These are phyloP conservation scores for Suzukiozyma palmioleophila DNA, from an alignment of 1,139 yeast species.

Conservation along the genomic window DNA sequence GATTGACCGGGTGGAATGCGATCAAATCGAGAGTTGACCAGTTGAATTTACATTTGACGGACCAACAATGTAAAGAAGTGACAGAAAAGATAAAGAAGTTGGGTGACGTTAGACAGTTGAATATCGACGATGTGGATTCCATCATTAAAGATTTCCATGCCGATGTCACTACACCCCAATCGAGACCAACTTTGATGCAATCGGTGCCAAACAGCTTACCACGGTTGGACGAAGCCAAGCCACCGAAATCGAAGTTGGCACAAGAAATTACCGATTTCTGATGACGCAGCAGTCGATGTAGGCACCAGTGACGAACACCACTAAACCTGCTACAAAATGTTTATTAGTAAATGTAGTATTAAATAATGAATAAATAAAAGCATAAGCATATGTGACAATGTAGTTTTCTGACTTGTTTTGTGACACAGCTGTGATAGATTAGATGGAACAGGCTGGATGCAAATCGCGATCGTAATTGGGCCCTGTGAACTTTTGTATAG, in stretches of 20 bases:
- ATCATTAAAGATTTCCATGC: conserved; percentile 43
- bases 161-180: conserved; percentile 25
- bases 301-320: no score
- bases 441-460: no score
- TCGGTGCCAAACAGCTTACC: conserved; percentile 9
- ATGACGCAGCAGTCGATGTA: no score
- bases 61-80: conserved; percentile 54
- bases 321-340: no score
- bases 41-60: conserved; percentile 45
- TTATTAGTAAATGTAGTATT: no score
- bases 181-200: conserved; percentile 14
- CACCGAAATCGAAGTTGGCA: conserved; percentile 4
- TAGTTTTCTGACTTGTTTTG: no score
- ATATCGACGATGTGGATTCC: conserved; percentile 47
- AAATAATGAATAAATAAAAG: no score
- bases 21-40: conserved; percentile 46
- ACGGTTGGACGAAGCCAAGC: conserved; percentile 8
- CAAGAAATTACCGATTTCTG: conserved; percentile 3
- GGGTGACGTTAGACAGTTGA: conserved; percentile 52
- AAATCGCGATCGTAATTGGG: no score
- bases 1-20: conserved; percentile 56
- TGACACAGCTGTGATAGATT: no score
- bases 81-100: conserved; percentile 50
- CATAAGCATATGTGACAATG: no score
- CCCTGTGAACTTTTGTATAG: no score